Base-by-base conservation (phyloP, 139 green algal species). In the Chlorella vulgaris region DNA sequence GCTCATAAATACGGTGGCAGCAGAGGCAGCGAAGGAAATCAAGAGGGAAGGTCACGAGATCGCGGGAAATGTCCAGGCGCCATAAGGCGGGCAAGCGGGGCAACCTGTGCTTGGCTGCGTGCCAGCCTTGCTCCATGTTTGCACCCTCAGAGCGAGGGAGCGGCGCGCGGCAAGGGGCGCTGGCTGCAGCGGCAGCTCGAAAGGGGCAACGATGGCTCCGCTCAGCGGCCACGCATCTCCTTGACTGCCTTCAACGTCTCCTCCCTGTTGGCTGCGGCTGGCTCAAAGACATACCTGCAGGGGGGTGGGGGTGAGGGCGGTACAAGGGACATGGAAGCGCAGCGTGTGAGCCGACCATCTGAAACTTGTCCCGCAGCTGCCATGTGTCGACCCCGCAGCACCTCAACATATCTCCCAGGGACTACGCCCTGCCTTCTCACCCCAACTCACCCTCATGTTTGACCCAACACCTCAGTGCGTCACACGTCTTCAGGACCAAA, bases 211-310 rank as follows among this genome's bases (percentile, higher is more conserved):
- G 61, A 19, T 19, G n/a, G 13, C 65, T 18, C 19, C 22, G 43
- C 22, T 89, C 66, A 91, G 50, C 85, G 85, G 68, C 88, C 90
- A 42, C 91, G 85, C 91, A 94, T 93, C 78, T 89, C 87, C 29
- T 53, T 53, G 38, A 95, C 88, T 6, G 84, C 79, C 31, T 71
- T 80, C 15, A 69, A 47, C 7, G 84, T 36, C 82, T 90, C 89
- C 18, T 90, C 90, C 85, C 92, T 94, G 55, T 82, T 68, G 28
- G 61, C 70, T 29, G 78, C 78, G 5, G 73, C 74, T 18, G 84
- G 84, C 71, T 85, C 84, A 58, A 88, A 88, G 38, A 88, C 84
- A 35, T 88, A 88, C 70, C 87, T 92, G 88, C 86, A 78, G 1
- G 7, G 33, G 10, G 22, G 38, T 7, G 39, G 58, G 1, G 7